Percentiles rank a stretch among this genome's conserved stretches.
These are phyloP conservation scores for Panicum miliaceum DNA, from an alignment of 176 grass and related monocot species.

Conservation along the genomic window DNA sequence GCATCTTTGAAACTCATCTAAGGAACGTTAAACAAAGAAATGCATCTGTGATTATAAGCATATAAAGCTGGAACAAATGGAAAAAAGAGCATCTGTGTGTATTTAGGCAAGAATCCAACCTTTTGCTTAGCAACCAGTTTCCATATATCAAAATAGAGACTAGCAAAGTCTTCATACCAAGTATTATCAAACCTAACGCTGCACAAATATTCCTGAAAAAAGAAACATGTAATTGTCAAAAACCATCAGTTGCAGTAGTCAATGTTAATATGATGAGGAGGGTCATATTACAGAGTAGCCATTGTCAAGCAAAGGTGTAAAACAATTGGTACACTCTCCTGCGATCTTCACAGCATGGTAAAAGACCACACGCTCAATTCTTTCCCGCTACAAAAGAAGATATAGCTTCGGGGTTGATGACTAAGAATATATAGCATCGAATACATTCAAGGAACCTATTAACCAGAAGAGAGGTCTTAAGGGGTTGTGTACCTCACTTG, in stretches of 20 bases:
- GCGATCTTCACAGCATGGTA: slow-evolving; percentile 28
- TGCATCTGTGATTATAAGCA: slow-evolving; percentile 10
- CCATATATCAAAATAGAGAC: slow-evolving; percentile 31
- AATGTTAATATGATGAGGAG: neutral
- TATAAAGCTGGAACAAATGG: neutral
- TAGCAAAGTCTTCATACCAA: neutral
- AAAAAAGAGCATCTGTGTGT: neutral
- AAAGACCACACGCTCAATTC: neutral
- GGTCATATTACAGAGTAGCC: slow-evolving; percentile 10
- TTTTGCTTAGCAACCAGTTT: slow-evolving; percentile 14
- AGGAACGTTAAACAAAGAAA: neutral
- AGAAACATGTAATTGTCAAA: slow-evolving; percentile 1
- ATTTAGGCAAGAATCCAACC: slow-evolving; percentile 11
- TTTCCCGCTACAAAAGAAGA: neutral
- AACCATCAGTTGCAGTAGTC: neutral
- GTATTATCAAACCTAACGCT: accelerated
- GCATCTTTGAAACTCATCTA: slow-evolving; percentile 10
- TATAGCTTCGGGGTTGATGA: neutral
- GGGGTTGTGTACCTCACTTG: neutral
- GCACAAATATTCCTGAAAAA: slow-evolving; percentile 21
- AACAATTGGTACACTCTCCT: neutral
- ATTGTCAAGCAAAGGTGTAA: neutral
- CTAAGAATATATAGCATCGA: neutral
- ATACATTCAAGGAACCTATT: neutral
- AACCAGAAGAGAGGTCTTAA: neutral